Evolutionary conservation across 2,329 filamentous ascomycete species (phyloP), one percentile per base, ranked within the genome.

Genomic region (Akanthomyces lecanii): DNA sequence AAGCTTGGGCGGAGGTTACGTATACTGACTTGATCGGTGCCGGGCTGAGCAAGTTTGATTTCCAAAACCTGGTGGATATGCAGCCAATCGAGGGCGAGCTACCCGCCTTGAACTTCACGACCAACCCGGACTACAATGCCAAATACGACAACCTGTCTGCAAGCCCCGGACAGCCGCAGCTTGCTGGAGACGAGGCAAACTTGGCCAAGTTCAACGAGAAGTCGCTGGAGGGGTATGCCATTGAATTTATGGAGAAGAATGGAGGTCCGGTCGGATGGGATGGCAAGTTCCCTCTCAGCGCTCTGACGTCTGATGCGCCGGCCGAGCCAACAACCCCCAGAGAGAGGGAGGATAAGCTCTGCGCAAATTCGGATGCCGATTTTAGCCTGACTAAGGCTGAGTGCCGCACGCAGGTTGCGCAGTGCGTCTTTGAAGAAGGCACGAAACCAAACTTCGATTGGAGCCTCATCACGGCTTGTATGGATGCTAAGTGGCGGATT

Each of bases 241-340:
- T 56, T 44, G 53, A 56, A 14, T 56, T 56, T 18, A 56, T 56
- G 53, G 23, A 56, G 11, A 56, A 56, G 40, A 56, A 56, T 21
- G 53, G 53, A 10, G 40, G 18, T 5, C 23, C 18, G 38, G 53
- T 56, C 16, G 53, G 53, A 1, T 56, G 16, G 4, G 53, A 56
- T 10, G 53, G 53, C 38, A 30, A 14, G 11, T 56, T 56, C 11
- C 53, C 53, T n/a, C 53, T 56, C 10, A 45, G 38, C 10, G 8
- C 1, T 12, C 53, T 56, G 0, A 16, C 45, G 40, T 8, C 16
- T 3, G 11, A 44, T n/a, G 53, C 38, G 12, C 23, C 53, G 38
- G 14, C 38, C 38, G 18, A 45, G 40, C 38, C 52, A 3, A 40
- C 51, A 6, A 42, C 36, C 2, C 21, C 36, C 3, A 42, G 12